Evolutionary conservation across 2,329 filamentous ascomycete species (phyloP).

Genomic region (Blumeriella jaapii): DNA sequence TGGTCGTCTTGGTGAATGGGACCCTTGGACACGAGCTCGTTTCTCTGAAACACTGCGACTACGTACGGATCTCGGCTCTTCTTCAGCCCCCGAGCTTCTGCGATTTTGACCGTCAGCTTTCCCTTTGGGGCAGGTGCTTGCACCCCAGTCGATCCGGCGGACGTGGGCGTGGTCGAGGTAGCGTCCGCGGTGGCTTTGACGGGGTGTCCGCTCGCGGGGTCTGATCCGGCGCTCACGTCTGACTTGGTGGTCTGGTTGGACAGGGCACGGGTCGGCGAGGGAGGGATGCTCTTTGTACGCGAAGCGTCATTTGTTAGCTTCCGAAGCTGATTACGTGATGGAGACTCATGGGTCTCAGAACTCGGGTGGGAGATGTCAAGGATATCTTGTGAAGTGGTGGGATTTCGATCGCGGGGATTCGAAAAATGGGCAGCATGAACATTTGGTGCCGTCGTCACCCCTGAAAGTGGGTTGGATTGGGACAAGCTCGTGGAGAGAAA

Average conservation of each 20-base stretch:
- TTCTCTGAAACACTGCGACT: conserved; percentile 92
- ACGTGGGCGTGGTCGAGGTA: conserved; percentile 21
- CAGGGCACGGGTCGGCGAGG: conserved; percentile 79
- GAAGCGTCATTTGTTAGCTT: conserved; percentile 77
- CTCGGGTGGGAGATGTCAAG: conserved; percentile 37
- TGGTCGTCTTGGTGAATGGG: conserved; percentile 55
- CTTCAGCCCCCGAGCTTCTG: conserved; percentile 71
- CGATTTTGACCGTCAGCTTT: conserved; percentile 80
- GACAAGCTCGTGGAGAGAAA: conserved; percentile 32
- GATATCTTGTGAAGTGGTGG: conserved; percentile 41
- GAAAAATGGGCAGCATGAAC: conserved; percentile 60
- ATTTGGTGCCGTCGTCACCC: conserved; percentile 48
- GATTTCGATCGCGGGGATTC: conserved; percentile 46
- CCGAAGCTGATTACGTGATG: conserved; percentile 58
- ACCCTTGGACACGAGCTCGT: conserved; percentile 87
- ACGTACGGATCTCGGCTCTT: conserved; percentile 86
- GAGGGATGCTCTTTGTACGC: conserved; percentile 76
- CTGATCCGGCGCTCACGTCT: conserved; percentile 30
- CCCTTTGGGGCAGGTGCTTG: conserved; percentile 67
- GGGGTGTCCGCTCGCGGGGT: conserved; percentile 33
- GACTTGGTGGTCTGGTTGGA: conserved; percentile 41
- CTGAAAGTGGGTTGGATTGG: conserved; percentile 47
- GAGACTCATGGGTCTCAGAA: conserved; percentile 41
- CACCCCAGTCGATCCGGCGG: conserved; percentile 33
- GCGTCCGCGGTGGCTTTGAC: conserved; percentile 18